Conservation (phyloP, 768 basidiomycete genomes). For the Favolaschia claudopus region DNA sequence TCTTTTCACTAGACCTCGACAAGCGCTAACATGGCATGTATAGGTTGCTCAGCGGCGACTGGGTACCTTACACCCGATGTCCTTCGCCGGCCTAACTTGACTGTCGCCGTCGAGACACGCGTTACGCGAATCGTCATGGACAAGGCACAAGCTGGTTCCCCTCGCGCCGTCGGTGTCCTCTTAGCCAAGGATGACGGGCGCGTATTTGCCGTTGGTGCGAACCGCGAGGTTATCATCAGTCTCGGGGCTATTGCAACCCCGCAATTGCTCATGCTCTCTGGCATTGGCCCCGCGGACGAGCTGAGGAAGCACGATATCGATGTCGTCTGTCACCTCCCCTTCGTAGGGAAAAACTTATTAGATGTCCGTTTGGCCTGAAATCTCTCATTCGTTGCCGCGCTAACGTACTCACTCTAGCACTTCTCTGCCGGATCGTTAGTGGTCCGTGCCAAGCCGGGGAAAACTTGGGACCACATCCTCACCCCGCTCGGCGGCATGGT, state of each 20-base stretch:
- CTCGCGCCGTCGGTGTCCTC: slow-evolving; percentile 19
- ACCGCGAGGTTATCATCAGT: slow-evolving; percentile 57
- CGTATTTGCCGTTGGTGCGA: slow-evolving; percentile 46
- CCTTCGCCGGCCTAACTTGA: slow-evolving; percentile 28
- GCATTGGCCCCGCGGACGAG: slow-evolving; percentile 34
- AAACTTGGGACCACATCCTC: slow-evolving; percentile 17
- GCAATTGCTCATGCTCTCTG: slow-evolving; percentile 34
- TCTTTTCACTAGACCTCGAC: slow-evolving; percentile 9
- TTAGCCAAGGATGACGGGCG: slow-evolving; percentile 7
- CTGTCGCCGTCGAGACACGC: slow-evolving; percentile 24
- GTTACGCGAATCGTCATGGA: slow-evolving; percentile 14
- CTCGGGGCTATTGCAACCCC: slow-evolving; percentile 32
- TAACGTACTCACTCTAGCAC: not conserved
- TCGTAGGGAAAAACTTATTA: slow-evolving; percentile 33
- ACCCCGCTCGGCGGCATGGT: slow-evolving; percentile 1
- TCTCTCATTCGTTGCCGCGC: not conserved
- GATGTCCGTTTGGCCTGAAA: slow-evolving; percentile 15
- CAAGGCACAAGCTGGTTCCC: not conserved
- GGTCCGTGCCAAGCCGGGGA: slow-evolving; percentile 11
- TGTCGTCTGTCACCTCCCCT: slow-evolving; percentile 28
- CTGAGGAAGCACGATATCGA: slow-evolving; percentile 23
- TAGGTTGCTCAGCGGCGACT: slow-evolving; percentile 30
- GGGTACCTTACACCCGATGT: slow-evolving; percentile 32
- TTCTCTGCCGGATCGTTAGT: slow-evolving; percentile 10
- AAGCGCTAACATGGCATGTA: slow-evolving; percentile 6